Percentiles rank a stretch among this genome's conserved stretches.
Evolutionary conservation across 2,329 filamentous ascomycete species (phyloP).

Genomic region (Escovopsis sp.): DNA sequence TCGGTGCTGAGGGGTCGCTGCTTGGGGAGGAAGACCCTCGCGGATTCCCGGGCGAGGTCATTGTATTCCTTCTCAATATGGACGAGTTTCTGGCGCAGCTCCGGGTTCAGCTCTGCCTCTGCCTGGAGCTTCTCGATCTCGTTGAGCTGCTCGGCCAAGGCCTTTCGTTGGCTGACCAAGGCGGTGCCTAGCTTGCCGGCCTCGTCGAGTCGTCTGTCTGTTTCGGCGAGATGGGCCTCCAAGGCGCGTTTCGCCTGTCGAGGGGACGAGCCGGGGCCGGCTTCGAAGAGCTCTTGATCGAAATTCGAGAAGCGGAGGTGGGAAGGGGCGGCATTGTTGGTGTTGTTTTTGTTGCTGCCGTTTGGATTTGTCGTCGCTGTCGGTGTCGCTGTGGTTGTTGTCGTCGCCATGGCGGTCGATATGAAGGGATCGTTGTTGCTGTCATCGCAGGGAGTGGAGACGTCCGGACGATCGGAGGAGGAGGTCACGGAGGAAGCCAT

Average conservation of each 20-base stretch:
- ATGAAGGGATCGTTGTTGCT: slow-evolving; percentile 41
- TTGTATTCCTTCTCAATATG: slow-evolving; percentile 93
- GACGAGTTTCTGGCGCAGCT: slow-evolving; percentile 65
- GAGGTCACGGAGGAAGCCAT: slow-evolving; percentile 30
- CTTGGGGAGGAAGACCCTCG: slow-evolving; percentile 73
- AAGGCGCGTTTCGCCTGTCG: slow-evolving; percentile 77
- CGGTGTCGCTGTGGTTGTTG: slow-evolving; percentile 19
- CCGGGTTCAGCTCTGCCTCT: slow-evolving; percentile 65
- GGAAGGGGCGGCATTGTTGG: slow-evolving; percentile 23
- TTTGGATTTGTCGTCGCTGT: not conserved
- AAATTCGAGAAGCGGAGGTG: slow-evolving; percentile 68
- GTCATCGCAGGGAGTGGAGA: slow-evolving; percentile 19
- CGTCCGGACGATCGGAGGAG: slow-evolving; percentile 25
- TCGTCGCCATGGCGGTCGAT: slow-evolving; percentile 10
- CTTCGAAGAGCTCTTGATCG: slow-evolving; percentile 63
- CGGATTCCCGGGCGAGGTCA: slow-evolving; percentile 79
- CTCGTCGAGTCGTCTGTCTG: slow-evolving; percentile 79
- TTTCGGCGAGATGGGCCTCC: slow-evolving; percentile 83
- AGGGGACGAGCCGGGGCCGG: slow-evolving; percentile 64
- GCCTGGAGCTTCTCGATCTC: slow-evolving; percentile 68
- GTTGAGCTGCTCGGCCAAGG: slow-evolving; percentile 64
- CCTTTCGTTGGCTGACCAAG: slow-evolving; percentile 72
- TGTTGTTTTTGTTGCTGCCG: too few relatives aligned
- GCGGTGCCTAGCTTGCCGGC: slow-evolving; percentile 79
- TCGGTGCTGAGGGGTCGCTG: slow-evolving; percentile 65